Evolutionary conservation across 352 stramenopile genomes (phyloP), one percentile per base, ranked within the genome.

Genomic region (Phytophthora macrochlamydospora): DNA sequence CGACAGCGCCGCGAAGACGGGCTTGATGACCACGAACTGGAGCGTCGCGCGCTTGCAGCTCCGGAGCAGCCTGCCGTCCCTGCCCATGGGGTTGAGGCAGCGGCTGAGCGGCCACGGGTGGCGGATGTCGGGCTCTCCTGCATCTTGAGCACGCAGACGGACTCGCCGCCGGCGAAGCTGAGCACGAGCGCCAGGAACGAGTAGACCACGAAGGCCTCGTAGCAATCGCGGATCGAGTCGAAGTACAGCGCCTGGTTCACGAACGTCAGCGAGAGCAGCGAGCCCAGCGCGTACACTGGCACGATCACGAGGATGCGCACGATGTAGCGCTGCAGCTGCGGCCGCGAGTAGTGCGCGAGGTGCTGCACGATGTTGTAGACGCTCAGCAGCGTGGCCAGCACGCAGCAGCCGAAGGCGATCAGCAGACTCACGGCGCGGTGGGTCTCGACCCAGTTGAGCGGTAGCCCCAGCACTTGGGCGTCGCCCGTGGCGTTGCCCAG

Each of bases 131-230:
- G 83, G 73, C 55, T 96, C 84, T 82, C 76, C 59, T 95, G 90
- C 82, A 97, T 97, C 65, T 95, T 93, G 38, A 91, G 65, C 31
- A 96, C 85, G 59, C 90, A 97, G 30, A 93, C 90, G 42, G 78
- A 93, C 65, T 98, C 91, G 18, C 92, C 92, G 28, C 92, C 87
- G 14, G 83, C 79, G 64, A 93, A 97, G 52, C 89, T 93, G 1
- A 98, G 79, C 56, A 98, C 90, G 7, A 98, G 77, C 42, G 92
- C 91, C 3, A 98, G 67, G 69, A 98, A 98, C 31, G 76, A 94
- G 68, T 98, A 98, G 32, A 98, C 87, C 18, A 98, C 92, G 59
- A 97, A 98, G 1, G 93, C 92, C 62, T 98, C 93, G 71, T 97
- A 98, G 58, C 89, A 87, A 67, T 98, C 92, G 45, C 93, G 89